phyloP scores from a whole-genome alignment of 2,329 filamentous ascomycete genomes.

The Cytospora leucostoma region DNA sequence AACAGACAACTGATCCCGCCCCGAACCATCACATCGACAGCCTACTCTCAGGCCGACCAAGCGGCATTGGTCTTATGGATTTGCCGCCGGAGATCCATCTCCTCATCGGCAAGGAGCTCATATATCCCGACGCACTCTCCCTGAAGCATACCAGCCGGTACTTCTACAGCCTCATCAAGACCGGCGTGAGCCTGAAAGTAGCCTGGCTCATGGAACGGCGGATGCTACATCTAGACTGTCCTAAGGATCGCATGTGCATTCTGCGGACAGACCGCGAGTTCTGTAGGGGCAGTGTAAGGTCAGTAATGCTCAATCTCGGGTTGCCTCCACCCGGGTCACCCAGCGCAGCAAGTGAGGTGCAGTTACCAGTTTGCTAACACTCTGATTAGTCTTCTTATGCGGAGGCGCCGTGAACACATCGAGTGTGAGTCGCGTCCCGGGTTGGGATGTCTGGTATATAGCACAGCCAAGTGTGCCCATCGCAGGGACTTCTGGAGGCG shows the following conservation, averaged over 20 bases:
- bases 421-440: conserved; percentile 62
- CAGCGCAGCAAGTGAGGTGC: background rate
- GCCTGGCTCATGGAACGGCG: conserved; percentile 69
- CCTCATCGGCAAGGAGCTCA: conserved; percentile 59
- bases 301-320: conserved; percentile 31
- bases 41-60: background rate
- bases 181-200: conserved; percentile 65
- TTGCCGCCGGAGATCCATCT: conserved; percentile 70
- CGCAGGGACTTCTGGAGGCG: conserved; percentile 43
- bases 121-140: conserved; percentile 70
- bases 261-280: conserved; percentile 61
- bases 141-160: conserved; percentile 67
- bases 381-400: conserved; percentile 56
- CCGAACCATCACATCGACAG: background rate
- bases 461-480: conserved; percentile 50
- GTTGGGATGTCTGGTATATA: conserved; percentile 57
- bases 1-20: background rate
- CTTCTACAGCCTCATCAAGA: conserved; percentile 66
- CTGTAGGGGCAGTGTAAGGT: conserved; percentile 62
- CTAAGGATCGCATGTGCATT: conserved; percentile 58
- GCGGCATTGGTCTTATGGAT: conserved; percentile 42
- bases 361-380: background rate
- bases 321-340: background rate
- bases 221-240: conserved; percentile 65
- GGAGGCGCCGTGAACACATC: conserved; percentile 58